Base-by-base conservation (phyloP, 2,329 filamentous ascomycete genomes). In the Zalaria sp. region DNA sequence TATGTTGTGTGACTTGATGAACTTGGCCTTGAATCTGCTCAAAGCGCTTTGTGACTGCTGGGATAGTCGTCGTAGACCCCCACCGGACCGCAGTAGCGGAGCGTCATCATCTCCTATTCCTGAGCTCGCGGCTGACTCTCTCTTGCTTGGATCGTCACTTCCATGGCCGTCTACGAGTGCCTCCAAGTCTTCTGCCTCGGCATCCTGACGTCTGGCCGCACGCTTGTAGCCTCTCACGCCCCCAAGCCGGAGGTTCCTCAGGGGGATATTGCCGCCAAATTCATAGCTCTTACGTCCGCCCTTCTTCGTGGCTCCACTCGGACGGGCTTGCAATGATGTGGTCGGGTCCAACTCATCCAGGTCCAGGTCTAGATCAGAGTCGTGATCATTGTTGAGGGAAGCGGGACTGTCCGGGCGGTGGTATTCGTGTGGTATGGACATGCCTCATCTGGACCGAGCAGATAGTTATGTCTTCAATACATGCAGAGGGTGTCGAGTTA, bases 331-430 rank as follows among this genome's bases (percentile, higher is more conserved):
- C 7, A 53, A 47, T 32, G 53, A 52, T n/a, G 55, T 56, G 57
- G 42, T 52, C 25, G 83, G 82, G 57, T 88, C 83, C 50, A 91
- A 77, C 67, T 89, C 84, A 55, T 85, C 73, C 51, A 86, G 72
- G 53, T 88, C 81, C 54, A 91, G 69, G 48, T 84, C 80, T 51
- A 81, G 75, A 58, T 89, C 82, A 39, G 80, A 84, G 58, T 88
- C 42, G 32, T 47, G 37, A 36, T 55, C 49, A 43, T 54, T 46
- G 32, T 46, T 38, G 28, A 37, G 35, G 8, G 41, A 35, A 10
- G 38, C 37, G 27, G 35, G 38, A 34, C 34, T 35, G 32, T 37
- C 35, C 25, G 73, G 61, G 48, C 62, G 59, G 55, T 63, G 60
- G 56, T 67, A 65, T 53, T 62, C 59, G 55, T 64, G 61, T 38